A percentile compares a stretch with the other conserved stretches of the same genome.
These are phyloP conservation scores for Margaritispora aquatica DNA, from an alignment of 495 filamentous ascomycete species.

Conservation along the genomic window DNA sequence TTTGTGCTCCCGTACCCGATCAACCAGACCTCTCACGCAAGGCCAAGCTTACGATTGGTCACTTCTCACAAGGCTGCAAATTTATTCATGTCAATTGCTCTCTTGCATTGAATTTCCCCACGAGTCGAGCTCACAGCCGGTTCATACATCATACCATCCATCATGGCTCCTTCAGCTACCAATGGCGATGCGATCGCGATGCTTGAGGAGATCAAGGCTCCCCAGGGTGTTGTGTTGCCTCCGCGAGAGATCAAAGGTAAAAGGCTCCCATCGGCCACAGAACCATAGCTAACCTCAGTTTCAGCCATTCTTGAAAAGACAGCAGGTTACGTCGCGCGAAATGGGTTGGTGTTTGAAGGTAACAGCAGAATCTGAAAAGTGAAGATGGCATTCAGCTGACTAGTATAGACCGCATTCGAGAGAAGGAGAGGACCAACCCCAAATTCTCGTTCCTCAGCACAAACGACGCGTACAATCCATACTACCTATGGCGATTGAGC, in stretches of 20 bases:
- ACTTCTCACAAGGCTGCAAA: conserved; percentile 12
- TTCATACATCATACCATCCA: neutral
- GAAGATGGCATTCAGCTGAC: conserved; percentile 9
- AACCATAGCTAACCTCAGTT: conserved; percentile 26
- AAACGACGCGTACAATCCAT: conserved; percentile 81
- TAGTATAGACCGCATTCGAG: conserved; percentile 64
- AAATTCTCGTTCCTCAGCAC: conserved; percentile 84
- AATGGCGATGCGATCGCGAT: conserved; percentile 48
- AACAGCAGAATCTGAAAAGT: conserved; percentile 14
- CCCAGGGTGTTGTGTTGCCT: conserved; percentile 76
- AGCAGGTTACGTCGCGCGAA: conserved; percentile 85
- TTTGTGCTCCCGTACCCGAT: neutral
- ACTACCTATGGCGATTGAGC: conserved; percentile 82
- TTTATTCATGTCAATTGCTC: conserved; percentile 1
- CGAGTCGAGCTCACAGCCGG: neutral
- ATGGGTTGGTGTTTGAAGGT: conserved; percentile 79
- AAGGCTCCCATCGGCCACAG: conserved; percentile 18
- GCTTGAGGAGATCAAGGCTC: conserved; percentile 59
- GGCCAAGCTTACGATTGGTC: conserved; percentile 6
- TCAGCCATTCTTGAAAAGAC: conserved; percentile 83
- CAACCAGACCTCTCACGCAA: neutral
- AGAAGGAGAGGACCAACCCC: conserved; percentile 78
- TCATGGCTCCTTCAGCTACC: conserved; percentile 41
- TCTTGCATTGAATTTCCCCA: neutral
- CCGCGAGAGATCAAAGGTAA: conserved; percentile 72